Base-by-base conservation (phyloP, 352 stramenopile genomes). In the Phytophthora kernoviae region DNA sequence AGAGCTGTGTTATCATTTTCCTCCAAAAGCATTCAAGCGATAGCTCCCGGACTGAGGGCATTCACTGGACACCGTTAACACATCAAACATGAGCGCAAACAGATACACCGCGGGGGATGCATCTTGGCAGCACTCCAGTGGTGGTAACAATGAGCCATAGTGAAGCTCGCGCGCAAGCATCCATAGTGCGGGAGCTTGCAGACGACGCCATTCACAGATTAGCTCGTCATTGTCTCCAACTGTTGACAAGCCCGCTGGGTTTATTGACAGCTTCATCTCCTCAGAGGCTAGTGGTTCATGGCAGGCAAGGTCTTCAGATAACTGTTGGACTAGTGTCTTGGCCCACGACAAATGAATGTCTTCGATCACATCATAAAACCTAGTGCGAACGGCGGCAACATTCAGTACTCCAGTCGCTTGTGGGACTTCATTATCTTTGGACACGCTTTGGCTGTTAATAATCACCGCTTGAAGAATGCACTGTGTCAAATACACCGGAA, bases 11-110 rank as follows among this genome's bases (percentile, higher is more conserved):
- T 42, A 87, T n/a, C 15, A 79, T 11, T 70, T 69, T 4, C 45
- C 54, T 14, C 81, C 81, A n/a, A 80, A 77, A 10, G 41, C 37
- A 62, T 80, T 90, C 12, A 88, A 50, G 3, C 70, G 69, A 27
- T 84, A 84, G 1, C 33, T 70, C 2, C 62, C 76, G 5, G 26
- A 48, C 21, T 82, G 54, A 24, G 68, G 62, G n/a, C 41, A 55
- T 12, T 41, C 34, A 11, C 43, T 64, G 2, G 50, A 41, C 14
- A 77, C 67, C 4, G 49, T 47, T 5, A 73, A 44, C 20, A 83
- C 54, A 33, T 87, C 72, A 67, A 88, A 90, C 57, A 87, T 68
- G 2, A 75, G 50, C 1, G 74, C 45, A 56, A 90, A 79, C 15
- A 90, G 37, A 54, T 85, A 83, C 32, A 84, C 67, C 1, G 61